Evolutionary conservation across 2,329 filamentous ascomycete species (phyloP), one percentile per base, ranked within the genome.

Genomic region (Venturia nashicola): DNA sequence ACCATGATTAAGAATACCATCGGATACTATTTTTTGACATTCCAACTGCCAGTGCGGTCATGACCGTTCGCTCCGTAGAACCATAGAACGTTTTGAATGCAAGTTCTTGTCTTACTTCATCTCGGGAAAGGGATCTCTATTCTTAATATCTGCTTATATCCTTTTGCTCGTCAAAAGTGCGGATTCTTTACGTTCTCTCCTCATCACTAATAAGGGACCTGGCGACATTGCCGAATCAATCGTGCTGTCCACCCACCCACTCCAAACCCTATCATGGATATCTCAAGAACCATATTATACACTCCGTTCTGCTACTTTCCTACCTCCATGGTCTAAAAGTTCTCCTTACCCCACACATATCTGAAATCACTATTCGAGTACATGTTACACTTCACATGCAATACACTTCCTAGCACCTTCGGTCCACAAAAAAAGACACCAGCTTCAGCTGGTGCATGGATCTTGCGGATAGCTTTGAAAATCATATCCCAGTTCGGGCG

Each of bases 401-500:
- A 75, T 66, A 85, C 79, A 72, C 86, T 91, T 61, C 90, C 90
- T 68, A 93, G 76, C 0, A 84, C 86, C 77, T 93, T 93, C 42
- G 90, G 90, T 0, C 90, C 90, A 72, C 90, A 94, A 80, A 93
- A 94, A 79, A 94, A 77, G 14, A 77, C 75, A 68, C 75, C 75
- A 1, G 75, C 75, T 68, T 77, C 75, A 11, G 75, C 74, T 7
- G 75, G 75, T 2, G 70, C 65, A 67, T 77, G 75, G 61, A 94
- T 83, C 76, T 91, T 91, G 70, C 89, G 81, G 72, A 95, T 89
- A 63, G 87, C 87, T 67, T 89, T 84, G 78, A 94, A 94, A 70
- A 95, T 89, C 84, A 90, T 90, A 72, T 94, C 89, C 90, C 90
- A 94, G 76, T 94, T 93, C 18, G 90, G 90, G 32, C 89, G 81